phyloP scores from a whole-genome alignment of 306 rosid genomes.

The Vigna mungo region DNA sequence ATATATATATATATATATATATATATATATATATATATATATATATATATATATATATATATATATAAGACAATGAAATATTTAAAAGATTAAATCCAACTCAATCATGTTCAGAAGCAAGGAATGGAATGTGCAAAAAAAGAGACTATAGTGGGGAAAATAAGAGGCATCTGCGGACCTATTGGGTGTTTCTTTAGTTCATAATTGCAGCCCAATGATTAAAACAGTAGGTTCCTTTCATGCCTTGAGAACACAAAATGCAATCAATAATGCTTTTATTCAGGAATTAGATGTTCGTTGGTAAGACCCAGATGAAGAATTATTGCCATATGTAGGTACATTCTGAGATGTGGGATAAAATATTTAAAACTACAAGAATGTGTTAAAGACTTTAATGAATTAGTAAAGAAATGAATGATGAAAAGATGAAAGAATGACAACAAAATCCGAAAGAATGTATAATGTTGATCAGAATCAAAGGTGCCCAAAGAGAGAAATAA shows the following conservation, averaged over 20 bases:
- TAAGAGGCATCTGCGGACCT: too few relatives aligned
- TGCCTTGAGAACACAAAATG: conserved; percentile 18
- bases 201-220: background rate
- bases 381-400: background rate
- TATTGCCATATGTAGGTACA: background rate
- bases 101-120: too few relatives aligned
- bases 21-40: too few relatives aligned
- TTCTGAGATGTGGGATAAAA: conserved; percentile 18
- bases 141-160: too few relatives aligned
- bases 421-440: background rate
- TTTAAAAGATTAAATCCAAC: too few relatives aligned
- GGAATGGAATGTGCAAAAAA: too few relatives aligned
- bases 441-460: background rate
- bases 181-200: too few relatives aligned
- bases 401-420: background rate
- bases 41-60: too few relatives aligned
- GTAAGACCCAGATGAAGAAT: background rate
- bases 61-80: too few relatives aligned
- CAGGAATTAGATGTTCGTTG: background rate
- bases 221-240: conserved; percentile 18
- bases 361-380: conserved; percentile 19
- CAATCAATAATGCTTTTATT: conserved; percentile 7
- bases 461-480: background rate
- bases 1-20: too few relatives aligned
- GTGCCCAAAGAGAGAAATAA: background rate